Evolutionary conservation across 2,329 filamentous ascomycete species (phyloP), one percentile per base, ranked within the genome.

Genomic region (Nigrospora sphaerica): DNA sequence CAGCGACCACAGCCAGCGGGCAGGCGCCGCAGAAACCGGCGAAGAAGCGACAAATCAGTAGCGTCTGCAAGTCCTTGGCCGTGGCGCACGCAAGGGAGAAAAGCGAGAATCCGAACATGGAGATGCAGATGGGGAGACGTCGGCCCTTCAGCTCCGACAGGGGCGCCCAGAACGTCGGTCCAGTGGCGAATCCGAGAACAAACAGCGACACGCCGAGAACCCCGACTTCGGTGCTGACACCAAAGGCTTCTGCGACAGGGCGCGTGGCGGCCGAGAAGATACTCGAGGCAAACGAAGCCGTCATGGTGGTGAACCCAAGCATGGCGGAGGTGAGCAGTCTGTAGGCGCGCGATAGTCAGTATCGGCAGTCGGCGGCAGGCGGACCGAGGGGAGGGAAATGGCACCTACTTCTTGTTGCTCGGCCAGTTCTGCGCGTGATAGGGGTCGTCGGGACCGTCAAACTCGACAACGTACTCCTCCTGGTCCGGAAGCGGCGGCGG

Each of bases 341-440:
- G 32, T 12, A 18, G 23, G 41, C 46, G 23, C 12, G 32, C 13
- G 39, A 23, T 13, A 32, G 49, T 59, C 43, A 56, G 53, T 14
- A 38, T 46, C 16, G 60, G 17, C 52, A 51, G 47, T 33, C 32
- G 4, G 12, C 35, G 16, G 43, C n/a, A 33, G 11, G n/a, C 16
- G 19, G 32, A 34, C 36, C 35, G 44, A 6, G 23, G 19, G 31
- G 28, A n/a, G 10, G 18, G 11, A 32, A n/a, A 10, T n/a, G 65
- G 13, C 3, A 72, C 75, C 59, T 64, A 80, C 81, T 95, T 95
- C 71, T 87, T 91, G 60, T 70, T 78, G 45, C 86, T 59, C 0
- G 86, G 76, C 90, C 90, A 95, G 62, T 95, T 95, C 68, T 92
- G 86, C 1, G 88, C 85, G 64, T 95, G 89, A 49, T 91, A 60